Evolutionary conservation across 305 asterid genomes (phyloP), one percentile per base, ranked within the genome.

Genomic region (Caryopteris hybrid): DNA sequence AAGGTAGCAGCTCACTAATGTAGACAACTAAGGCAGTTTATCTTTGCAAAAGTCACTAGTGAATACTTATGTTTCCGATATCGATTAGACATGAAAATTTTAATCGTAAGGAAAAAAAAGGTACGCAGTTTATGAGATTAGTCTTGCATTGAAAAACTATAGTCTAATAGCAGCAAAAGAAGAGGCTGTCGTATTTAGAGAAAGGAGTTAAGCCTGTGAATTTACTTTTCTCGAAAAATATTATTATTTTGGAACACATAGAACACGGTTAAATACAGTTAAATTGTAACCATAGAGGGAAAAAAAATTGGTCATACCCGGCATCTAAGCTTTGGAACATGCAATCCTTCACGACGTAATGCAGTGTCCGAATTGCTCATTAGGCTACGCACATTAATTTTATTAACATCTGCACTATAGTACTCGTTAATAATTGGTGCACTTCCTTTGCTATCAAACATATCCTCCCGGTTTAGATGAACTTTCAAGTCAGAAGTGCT

Each of bases 401-500:
- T 81, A 68, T 75, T 78, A 68, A 64, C 61, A 50, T 86, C 87
- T 46, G 92, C 81, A 74, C 83, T 74, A 64, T 91, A 86, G 83
- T 82, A 94, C 73, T 94, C 99, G 59, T 89, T 74, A 75, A 89
- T 89, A 78, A 89, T 80, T 27, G 87, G 81, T 46, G 83, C 76
- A 67, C 78, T 84, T 74, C 75, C 81, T 67, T 81, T 77, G 54
- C 78, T 70, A 36, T 55, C 69, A 74, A 81, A 66, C 65, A 78
- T 73, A 75, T 73, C 84, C 69, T 81, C 87, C 80, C 64, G 45
- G 69, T 79, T 76, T 60, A 74, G 48, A 54, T 74, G 87, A 77
- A 81, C 61, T 64, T 58, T 77, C 83, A 91, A 78, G 84, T 85
- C 94, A 45, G 99, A 91, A 45, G 96, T 80, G 84, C 99, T 94